Base-by-base conservation (phyloP, 345 rosid species). In the Luvunga scandens region DNA sequence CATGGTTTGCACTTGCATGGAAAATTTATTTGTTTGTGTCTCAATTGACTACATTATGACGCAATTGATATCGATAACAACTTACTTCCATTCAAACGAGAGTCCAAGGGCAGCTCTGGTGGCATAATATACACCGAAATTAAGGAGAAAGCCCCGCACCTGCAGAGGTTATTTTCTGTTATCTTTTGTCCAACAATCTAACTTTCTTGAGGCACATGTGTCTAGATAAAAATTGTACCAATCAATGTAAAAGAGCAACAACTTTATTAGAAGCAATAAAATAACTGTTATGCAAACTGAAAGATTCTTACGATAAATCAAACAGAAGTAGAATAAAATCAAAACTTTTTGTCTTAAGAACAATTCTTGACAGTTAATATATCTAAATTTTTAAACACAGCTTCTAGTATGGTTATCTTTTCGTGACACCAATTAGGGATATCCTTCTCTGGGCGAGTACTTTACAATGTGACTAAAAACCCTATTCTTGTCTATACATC, bases 101-200 rank as follows among this genome's bases (percentile, higher is more conserved):
- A 93, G 95, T 79, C 98, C 98, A 78, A 95, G 96, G 56, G 98
- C 98, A 82, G 90, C 93, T 88, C 97, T 90, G 50, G 97, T 95
- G 67, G 97, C 97, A 82, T 92, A 87, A 62, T 95, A 92, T 57
- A 95, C 99, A 75, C 97, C 97, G 82, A 93, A 93, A 82, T 93
- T 95, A 73, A 95, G 96, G 88, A 95, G 97, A 81, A 95, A 93
- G 42, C 99, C 99, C 27, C 97, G 85, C 57, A 95, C 99, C 99
- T 93, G 88, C 76, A 85, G 68, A 31, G 69, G 61, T 53, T 68
- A 60, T 25, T 25, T 66, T 70, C 8, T 16, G 65, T 75, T 64
- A 80, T 34, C n/a, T 63, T 75, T 77, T 53, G 7, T 30, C 70
- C 65, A 38, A 62, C 63, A 36, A 79, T 21, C 36, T 7, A 73